These are phyloP conservation scores for Kwoniella shivajii DNA, from an alignment of 1,284 basidiomycete genomes.

Conservation along the genomic window DNA sequence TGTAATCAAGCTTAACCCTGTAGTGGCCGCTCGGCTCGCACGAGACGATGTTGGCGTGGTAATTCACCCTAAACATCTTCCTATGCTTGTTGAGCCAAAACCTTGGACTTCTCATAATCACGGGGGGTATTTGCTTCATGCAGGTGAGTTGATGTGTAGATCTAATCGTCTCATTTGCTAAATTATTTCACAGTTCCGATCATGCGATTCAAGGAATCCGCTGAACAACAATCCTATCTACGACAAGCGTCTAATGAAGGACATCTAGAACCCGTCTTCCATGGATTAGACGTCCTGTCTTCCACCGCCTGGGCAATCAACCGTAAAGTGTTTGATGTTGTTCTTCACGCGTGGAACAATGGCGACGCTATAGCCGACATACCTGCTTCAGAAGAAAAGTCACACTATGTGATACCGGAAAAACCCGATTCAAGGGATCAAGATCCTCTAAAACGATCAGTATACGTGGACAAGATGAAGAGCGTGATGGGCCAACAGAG, in stretches of 20 bases:
- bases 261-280: conserved; percentile 81
- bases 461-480: conserved; percentile 67
- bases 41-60: conserved; percentile 75
- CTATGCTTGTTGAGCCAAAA: conserved; percentile 90
- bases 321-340: conserved; percentile 69
- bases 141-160: conserved; percentile 58
- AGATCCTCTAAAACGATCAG: conserved; percentile 67
- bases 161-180: background rate
- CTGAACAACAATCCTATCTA: conserved; percentile 84
- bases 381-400: conserved; percentile 61
- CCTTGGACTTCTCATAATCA: conserved; percentile 79
- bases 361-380: conserved; percentile 75
- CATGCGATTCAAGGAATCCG: conserved; percentile 92
- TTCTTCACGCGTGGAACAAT: conserved; percentile 80
- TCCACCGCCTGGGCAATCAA: conserved; percentile 92
- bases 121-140: conserved; percentile 83
- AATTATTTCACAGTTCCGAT: conserved; percentile 59
- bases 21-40: conserved; percentile 74
- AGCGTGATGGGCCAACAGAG: conserved; percentile 66
- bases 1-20: conserved; percentile 83
- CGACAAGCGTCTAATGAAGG: conserved; percentile 72
- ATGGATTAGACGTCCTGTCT: conserved; percentile 87
- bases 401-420: conserved; percentile 57
- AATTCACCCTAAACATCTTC: conserved; percentile 88
- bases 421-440: conserved; percentile 65